phyloP scores from a whole-genome alignment of 306 rosid species.

The Acmispon strigosus region DNA sequence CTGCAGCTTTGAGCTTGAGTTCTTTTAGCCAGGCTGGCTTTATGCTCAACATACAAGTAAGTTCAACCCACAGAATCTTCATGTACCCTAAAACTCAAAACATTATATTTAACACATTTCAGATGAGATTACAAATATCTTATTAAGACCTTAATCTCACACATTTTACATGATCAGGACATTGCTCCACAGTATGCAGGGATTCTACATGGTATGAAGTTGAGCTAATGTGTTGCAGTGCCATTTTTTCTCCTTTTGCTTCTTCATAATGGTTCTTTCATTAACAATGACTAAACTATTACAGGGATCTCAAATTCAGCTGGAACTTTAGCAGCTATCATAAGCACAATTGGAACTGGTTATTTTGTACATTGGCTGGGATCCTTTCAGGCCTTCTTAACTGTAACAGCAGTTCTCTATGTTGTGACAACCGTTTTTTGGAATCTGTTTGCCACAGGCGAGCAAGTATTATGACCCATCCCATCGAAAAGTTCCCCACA shows the following conservation, averaged over 20 bases:
- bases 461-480: slow-evolving; percentile 49
- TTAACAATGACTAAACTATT: not conserved
- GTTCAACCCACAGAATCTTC: slow-evolving; percentile 13
- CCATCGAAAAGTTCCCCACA: not conserved
- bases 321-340: slow-evolving; percentile 86
- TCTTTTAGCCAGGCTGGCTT: slow-evolving; percentile 98
- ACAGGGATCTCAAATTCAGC: slow-evolving; percentile 82
- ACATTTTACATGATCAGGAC: slow-evolving; percentile 51
- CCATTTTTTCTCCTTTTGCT: not conserved
- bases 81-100: not conserved
- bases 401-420: slow-evolving; percentile 68
- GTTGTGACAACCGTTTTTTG: slow-evolving; percentile 64
- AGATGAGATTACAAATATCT: not conserved
- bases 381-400: slow-evolving; percentile 82
- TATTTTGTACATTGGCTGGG: slow-evolving; percentile 90
- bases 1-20: slow-evolving; percentile 78
- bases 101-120: not conserved
- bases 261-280: not conserved
- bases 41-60: slow-evolving; percentile 86
- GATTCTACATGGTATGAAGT: slow-evolving; percentile 68
- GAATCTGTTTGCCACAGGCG: slow-evolving; percentile 78
- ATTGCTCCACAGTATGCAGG: slow-evolving; percentile 94
- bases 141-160: not conserved
- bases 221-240: not conserved
- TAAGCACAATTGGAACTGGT: slow-evolving; percentile 95